Base-by-base conservation (phyloP, 2,329 filamentous ascomycete species). In the Endothia cerciana region DNA sequence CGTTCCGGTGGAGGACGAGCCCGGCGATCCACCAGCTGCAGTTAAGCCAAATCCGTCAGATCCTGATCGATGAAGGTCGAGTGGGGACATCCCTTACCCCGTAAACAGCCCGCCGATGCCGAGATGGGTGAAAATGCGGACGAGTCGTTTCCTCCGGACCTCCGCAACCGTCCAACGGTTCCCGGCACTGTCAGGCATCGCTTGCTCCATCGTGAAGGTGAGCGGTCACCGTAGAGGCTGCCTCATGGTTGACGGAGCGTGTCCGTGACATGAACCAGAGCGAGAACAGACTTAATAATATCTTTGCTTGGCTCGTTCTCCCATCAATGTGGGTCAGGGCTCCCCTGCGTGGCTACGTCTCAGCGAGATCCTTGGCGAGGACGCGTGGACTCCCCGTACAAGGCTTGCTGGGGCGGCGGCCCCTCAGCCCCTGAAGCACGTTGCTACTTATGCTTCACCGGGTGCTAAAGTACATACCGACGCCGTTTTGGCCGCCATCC, bases 21-120 rank as follows among this genome's bases (percentile, higher is more conserved):
- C 89, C 87, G 7, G 90, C 88, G 70, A 94, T 89, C 90, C 90
- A 94, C 91, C 91, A 93, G 72, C 81, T 82, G 41, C 6, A n/a
- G 13, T 11, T 22, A 45, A 28, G n/a, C 2, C 22, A 56, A 19
- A 6, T 7, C 11, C 33, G 19, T 40, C 4, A 38, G 33, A 33
- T 53, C 5, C 15, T 33, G 28, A 56, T 41, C 4, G n/a, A 10
- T 8, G 19, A 38, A 28, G 36, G 13, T 33, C 17, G 30, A 19
- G 47, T 30, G 57, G 47, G 36, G 60, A 47, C 22, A 36, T 13
- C 30, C 36, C 61, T 28, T 57, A 63, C 61, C 61, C 61, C n/a
- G 61, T 63, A 56, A 63, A n/a, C 17, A 45, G 22, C 15, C 17
- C 49, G 8, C 61, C 61, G 22, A 63, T 41, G 38, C 38, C 49